Base-by-base conservation (phyloP, 1,284 basidiomycete species). In the Farysia itapuensis region DNA sequence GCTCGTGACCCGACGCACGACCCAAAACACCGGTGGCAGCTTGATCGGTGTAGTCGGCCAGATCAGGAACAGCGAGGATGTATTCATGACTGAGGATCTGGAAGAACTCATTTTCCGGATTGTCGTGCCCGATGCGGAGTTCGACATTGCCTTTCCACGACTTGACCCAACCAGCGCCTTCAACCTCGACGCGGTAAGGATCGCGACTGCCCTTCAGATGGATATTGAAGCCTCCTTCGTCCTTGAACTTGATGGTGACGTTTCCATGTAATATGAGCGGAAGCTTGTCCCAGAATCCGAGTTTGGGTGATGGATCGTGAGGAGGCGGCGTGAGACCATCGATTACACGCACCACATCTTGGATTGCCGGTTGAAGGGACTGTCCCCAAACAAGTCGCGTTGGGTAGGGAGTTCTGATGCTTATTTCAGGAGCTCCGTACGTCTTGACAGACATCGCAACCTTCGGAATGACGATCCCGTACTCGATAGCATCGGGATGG, bases 401-500 rank as follows among this genome's bases (percentile, higher is more conserved):
- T 5, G 86, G 82, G 23, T 81, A 81, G 9, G 82, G 80, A 1
- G 87, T 84, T 18, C 82, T 81, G 63, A 97, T 81, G 21, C 79
- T 79, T 4, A 92, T 88, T 0, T 47, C 56, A 5, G 74, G 67
- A 32, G 84, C 82, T 3, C 90, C 89, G 73, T 94, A 97, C 18
- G 86, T 88, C 78, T 97, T 97, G 67, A 93, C 87, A 0, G 93
- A 88, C 88, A 94, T 94, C 46, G 92, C 86, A 0, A 91, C 92
- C 77, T 94, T 96, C 1, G 91, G 90, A 23, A 96, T 82, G 28
- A 81, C 74, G 18, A 95, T 79, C 5, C 80, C 79, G 40, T 93
- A 83, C 8, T 84, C 80, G 4, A 79, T 75, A 16, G 84, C 81
- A 15, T 83, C 84, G 12, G 44, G 32, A 12, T 40, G 48, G 29